Base-by-base conservation (phyloP, 768 basidiomycete genomes). In the Hemileccinum impolitum region DNA sequence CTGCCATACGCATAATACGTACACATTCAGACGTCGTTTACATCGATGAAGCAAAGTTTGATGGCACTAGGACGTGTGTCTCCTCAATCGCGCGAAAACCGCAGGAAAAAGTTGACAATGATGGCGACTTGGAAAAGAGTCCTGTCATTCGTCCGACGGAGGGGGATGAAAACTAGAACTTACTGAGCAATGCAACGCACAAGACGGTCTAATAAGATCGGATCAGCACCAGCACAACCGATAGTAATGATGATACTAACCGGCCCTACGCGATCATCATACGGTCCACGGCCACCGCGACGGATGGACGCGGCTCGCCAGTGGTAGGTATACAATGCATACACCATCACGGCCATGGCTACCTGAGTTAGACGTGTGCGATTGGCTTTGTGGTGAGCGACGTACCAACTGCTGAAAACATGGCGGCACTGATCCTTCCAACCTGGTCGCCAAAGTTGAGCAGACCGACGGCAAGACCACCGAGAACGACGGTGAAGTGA, bases 361-460 rank as follows among this genome's bases (percentile, higher is more conserved):
- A 45, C 25, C 25, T 39, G 39, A 23, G 35, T 62, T 44, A 64
- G 50, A 53, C n/a, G 21, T 39, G 17, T 15, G 37, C 39, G 39
- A 14, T 25, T 41, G 39, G 23, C 19, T 21, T 3, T 38, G 37
- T 37, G 14, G 17, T 21, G 18, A 41, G 17, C 6, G 34, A 75
- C 85, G 49, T 57, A 94, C 94, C 92, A 55, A 98, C 92, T 50
- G 87, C 70, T 17, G 94, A 96, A 73, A 96, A 98, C 88, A 98
- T 86, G 11, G 85, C 94, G 17, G 95, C 95, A 59, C 90, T 92
- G 51, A 97, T 95, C 72, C 86, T 94, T 39, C 95, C 93, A 50
- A 97, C 85, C 73, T 90, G 90, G 69, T 98, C 96, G 52, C 96
- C 96, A 74, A 99, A 99, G 70, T 99, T 99, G 60, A 99, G 76